phyloP scores from a whole-genome alignment of 306 rosid species.

The Sophora flavescens region DNA sequence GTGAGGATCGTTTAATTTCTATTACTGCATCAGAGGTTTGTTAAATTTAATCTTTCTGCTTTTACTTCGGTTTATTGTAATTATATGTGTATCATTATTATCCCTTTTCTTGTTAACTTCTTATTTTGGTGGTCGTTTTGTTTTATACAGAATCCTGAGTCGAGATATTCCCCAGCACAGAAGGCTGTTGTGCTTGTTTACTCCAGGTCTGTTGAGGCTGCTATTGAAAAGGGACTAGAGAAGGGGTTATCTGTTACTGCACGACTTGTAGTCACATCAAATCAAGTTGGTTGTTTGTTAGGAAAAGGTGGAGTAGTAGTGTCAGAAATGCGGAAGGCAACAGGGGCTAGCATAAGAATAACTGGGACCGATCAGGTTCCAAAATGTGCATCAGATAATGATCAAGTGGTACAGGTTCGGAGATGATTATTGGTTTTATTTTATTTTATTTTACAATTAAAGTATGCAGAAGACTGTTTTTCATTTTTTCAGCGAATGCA shows the following conservation, averaged over 20 bases:
- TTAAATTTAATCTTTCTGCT: slow-evolving; percentile 27
- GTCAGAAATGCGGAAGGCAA: slow-evolving; percentile 85
- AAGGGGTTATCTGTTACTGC: slow-evolving; percentile 72
- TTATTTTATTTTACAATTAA: slow-evolving; percentile 36
- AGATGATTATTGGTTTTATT: slow-evolving; percentile 20
- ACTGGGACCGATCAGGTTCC: slow-evolving; percentile 80
- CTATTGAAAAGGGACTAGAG: slow-evolving; percentile 74
- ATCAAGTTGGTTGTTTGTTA: slow-evolving; percentile 94
- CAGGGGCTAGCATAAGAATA: slow-evolving; percentile 81
- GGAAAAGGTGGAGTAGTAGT: slow-evolving; percentile 93
- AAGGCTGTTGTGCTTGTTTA: slow-evolving; percentile 86
- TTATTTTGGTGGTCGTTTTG: slow-evolving; percentile 30
- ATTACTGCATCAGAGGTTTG: slow-evolving; percentile 90
- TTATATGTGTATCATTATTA: slow-evolving; percentile 29
- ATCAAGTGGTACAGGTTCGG: slow-evolving; percentile 84
- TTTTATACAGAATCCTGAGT: slow-evolving; percentile 72
- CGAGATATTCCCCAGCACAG: slow-evolving; percentile 90
- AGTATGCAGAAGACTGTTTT: slow-evolving; percentile 24
- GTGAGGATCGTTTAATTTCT: slow-evolving; percentile 83
- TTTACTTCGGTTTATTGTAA: slow-evolving; percentile 32
- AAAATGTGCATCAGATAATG: slow-evolving; percentile 78
- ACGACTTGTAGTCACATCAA: slow-evolving; percentile 76
- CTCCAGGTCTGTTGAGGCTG: slow-evolving; percentile 80
- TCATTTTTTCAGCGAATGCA: neutral
- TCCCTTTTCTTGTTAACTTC: slow-evolving; percentile 5